A percentile compares a stretch with the other conserved stretches of the same genome.
Conservation (phyloP, 192 early-diverging fungal genomes). For the Rhizophagus clarus region DNA sequence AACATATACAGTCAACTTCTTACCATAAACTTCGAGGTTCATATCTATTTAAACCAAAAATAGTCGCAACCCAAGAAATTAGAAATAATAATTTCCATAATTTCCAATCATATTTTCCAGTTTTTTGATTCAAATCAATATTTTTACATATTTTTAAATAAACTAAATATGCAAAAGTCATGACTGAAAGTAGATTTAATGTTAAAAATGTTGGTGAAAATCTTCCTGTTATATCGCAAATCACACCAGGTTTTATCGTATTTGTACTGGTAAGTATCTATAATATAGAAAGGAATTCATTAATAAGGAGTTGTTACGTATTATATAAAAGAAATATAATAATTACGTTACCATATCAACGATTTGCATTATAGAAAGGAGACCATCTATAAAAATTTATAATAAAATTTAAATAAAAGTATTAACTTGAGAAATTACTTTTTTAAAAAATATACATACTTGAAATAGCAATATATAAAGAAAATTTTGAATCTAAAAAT, state of each 20-base stretch:
- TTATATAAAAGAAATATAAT: background rate
- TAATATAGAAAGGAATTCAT: background rate
- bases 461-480: background rate
- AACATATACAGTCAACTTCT: too few relatives aligned
- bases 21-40: background rate
- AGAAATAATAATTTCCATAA: background rate
- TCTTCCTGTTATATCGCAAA: background rate
- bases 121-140: background rate
- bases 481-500: background rate
- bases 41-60: background rate
- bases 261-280: background rate
- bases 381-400: background rate
- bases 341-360: background rate
- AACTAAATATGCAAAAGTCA: background rate
- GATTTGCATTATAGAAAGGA: background rate
- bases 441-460: background rate
- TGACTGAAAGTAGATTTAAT: background rate
- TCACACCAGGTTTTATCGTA: background rate
- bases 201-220: background rate
- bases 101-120: background rate
- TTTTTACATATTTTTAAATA: background rate
- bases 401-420: too few relatives aligned
- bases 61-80: background rate
- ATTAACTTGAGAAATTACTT: background rate
- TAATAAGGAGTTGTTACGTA: background rate